Base-by-base conservation (phyloP, 495 filamentous ascomycete genomes). In the Aspergillus steynii region DNA sequence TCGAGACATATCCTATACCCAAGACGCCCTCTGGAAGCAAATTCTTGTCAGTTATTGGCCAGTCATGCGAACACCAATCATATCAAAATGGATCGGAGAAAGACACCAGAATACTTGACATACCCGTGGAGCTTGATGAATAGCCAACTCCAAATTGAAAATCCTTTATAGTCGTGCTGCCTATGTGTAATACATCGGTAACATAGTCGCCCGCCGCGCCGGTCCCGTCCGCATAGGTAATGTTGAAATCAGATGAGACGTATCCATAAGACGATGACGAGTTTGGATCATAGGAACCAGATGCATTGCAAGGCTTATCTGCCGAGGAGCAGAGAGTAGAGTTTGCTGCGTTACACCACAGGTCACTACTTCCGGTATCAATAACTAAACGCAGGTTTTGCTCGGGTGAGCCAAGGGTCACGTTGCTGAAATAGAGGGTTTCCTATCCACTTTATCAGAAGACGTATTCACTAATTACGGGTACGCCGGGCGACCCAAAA, bases 101-200 rank as follows among this genome's bases (percentile, higher is more conserved):
- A 42, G 12, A 12, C 37, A 14, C 14, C 1, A 12, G 14, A 15
- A 14, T 42, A 15, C 14, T 8, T 10, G 12, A 42, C 76, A 52
- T 66, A 78, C 77, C 71, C 8, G 62, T 3, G 12, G 90, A 91
- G 26, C 77, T 82, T 47, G 91, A 93, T 1, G 73, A 68, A 71
- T 92, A 93, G 5, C 92, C 95, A 63, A 97, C 81, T 25, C 94
- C 95, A 71, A 98, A 95, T 71, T 97, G 92, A 48, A 97, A 80
- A 49, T 77, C 72, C 45, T 79, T 73, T 48, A 99, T 66, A 14
- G 69, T 84, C 46, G 78, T 71, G 29, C 79, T 81, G 1, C 87
- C 91, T 61, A 99, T 85, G 4, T 72, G 73, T 55, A 99, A 73
- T 1, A 83, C 89, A 69, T 99, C 95, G 2, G 83, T 87, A 9